Conservation (phyloP, 2,329 filamentous ascomycete genomes). For the Fusarium haematococcum region DNA sequence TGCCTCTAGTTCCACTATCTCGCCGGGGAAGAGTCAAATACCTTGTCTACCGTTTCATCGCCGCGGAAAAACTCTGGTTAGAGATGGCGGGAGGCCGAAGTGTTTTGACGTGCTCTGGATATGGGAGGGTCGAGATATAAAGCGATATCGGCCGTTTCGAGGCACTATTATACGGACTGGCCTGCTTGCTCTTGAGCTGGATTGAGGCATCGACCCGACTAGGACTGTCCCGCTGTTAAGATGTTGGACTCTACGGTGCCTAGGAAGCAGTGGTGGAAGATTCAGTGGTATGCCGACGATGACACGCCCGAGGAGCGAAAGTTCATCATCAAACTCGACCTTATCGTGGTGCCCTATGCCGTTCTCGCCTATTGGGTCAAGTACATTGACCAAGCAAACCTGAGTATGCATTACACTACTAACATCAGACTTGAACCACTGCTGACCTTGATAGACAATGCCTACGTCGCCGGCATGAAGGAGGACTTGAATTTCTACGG, state of each 20-base stretch:
- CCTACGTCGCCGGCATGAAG: neutral
- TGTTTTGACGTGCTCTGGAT: neutral
- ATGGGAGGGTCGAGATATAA: neutral
- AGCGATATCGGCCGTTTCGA: neutral
- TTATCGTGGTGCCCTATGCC: conserved; percentile 55
- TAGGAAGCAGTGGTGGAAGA: neutral
- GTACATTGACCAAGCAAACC: conserved; percentile 38
- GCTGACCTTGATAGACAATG: neutral
- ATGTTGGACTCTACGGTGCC: neutral
- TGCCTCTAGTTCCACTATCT: neutral
- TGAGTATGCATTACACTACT: conserved; percentile 49
- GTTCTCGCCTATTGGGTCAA: conserved; percentile 39
- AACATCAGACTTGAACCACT: neutral
- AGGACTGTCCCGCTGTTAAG: neutral
- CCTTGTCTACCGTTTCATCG: neutral
- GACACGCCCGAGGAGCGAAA: conserved; percentile 6
- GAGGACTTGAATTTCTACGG: neutral
- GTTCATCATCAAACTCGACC: conserved; percentile 59
- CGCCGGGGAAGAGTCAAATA: neutral
- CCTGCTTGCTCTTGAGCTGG: no score
- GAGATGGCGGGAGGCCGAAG: neutral
- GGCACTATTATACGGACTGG: neutral
- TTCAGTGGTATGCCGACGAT: neutral
- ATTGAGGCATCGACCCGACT: no score
- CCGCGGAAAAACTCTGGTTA: neutral